Conservation (phyloP, 176 grass and related monocot genomes). For the Pontederia crassipes region DNA sequence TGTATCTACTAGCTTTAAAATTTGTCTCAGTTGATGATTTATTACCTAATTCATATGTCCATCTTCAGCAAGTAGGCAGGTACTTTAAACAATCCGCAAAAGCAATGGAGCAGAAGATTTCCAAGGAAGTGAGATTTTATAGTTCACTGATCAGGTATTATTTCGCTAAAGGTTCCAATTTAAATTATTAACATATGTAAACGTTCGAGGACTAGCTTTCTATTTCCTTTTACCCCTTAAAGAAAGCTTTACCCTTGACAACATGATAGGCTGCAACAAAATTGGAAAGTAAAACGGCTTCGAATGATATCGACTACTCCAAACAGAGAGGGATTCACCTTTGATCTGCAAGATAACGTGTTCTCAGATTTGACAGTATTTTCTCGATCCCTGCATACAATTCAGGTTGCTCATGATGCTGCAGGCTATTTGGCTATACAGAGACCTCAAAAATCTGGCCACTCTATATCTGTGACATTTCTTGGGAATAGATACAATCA, state of each 20-base stretch:
- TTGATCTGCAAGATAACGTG: constrained; percentile 68
- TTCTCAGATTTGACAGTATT: constrained; percentile 30
- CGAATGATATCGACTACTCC: constrained; percentile 25
- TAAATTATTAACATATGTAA: neutral
- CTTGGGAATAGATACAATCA: constrained; percentile 28
- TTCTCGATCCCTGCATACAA: constrained; percentile 34
- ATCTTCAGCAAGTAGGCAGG: constrained; percentile 50
- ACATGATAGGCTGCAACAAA: constrained; percentile 69
- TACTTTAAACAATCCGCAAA: constrained; percentile 90
- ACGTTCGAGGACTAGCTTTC: neutral
- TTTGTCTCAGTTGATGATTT: neutral
- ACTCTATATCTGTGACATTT: constrained; percentile 62
- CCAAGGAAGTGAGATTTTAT: constrained; percentile 74
- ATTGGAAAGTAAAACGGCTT: constrained; percentile 94
- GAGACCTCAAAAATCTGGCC: constrained; percentile 43
- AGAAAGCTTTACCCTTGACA: too few relatives aligned
- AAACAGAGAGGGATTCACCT: constrained; percentile 56
- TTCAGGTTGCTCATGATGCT: constrained; percentile 52
- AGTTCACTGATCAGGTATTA: constrained; percentile 73
- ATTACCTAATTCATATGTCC: too few relatives aligned
- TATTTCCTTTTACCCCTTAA: neutral
- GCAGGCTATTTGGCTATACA: constrained; percentile 70
- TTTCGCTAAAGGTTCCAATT: neutral
- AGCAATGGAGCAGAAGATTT: constrained; percentile 72
- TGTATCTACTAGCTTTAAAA: neutral